Evolutionary conservation across 2,329 filamentous ascomycete species (phyloP), one percentile per base, ranked within the genome.

Genomic region (Cladosporium sp.): DNA sequence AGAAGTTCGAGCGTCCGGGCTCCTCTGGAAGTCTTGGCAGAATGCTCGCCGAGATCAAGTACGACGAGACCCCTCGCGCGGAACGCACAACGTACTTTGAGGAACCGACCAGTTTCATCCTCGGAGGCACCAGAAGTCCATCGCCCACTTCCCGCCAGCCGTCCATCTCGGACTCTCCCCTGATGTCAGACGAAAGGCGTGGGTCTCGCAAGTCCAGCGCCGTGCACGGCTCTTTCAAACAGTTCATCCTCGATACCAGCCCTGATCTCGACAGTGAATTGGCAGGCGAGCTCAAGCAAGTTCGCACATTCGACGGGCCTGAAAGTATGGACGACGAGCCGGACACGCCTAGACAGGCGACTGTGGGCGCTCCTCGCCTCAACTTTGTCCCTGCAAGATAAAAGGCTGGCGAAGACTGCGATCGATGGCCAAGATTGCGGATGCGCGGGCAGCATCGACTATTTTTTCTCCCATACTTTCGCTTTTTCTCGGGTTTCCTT

Each of bases 1-100:
- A 83, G 67, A 77, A 80, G 12, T 81, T 80, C 55, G 80, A 82
- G 63, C 74, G 81, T 2, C 81, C 81, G 3, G 74, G 76, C 18
- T 78, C 76, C 12, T 77, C 78, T 6, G 75, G 71, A 32, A 80
- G 77, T 68, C 69, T 83, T n/a, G 74, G 74, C 47, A 80, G 75
- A 65, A 74, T 81, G 62, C 72, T 78, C 11, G 80, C 82, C 59
- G 78, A 77, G 61, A 80, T 83, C 52, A 80, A 78, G 44, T 73
- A 78, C 36, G 81, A 83, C 30, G 80, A 76, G 28, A 83, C 81
- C 1, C 81, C 81, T 0, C 80, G 75, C 11, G 72, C 70, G 0
- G 80, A 82, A 57, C 78, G 78, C 65, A 72, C 78, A 5, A 21
- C 78, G 15, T 76, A 78, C 66, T 77, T 78, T 57, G 74, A 73